A percentile compares a stretch with the other conserved stretches of the same genome.
These are phyloP conservation scores for Caloboletus firmus DNA, from an alignment of 1,284 basidiomycete genomes.

Conservation along the genomic window DNA sequence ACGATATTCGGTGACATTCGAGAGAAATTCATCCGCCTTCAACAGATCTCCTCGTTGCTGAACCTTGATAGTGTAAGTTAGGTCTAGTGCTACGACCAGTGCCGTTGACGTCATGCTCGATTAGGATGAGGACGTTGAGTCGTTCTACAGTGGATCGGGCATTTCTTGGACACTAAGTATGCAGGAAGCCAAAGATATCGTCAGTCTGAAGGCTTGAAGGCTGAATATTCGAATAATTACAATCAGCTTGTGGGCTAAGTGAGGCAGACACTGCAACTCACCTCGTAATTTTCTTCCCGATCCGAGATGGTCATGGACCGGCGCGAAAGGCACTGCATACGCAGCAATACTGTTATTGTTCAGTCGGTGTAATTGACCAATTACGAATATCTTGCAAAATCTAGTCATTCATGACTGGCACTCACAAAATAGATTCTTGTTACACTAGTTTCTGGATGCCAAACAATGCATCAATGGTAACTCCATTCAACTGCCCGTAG, in stretches of 20 bases:
- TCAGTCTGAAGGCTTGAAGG: slow-evolving; percentile 56
- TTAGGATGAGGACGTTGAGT: slow-evolving; percentile 88
- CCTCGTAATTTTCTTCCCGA: not conserved
- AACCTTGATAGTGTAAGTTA: slow-evolving; percentile 83
- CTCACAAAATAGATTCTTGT: not conserved
- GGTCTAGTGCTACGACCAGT: not conserved
- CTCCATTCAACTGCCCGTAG: not conserved
- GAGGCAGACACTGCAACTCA: not conserved
- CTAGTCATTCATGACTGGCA: not conserved
- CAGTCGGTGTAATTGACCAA: not conserved
- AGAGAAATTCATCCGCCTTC: slow-evolving; percentile 89
- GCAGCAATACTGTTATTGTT: not conserved
- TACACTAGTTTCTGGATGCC: not conserved
- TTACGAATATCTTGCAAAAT: not conserved
- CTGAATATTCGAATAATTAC: not conserved
- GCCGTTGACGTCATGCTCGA: slow-evolving; percentile 6
- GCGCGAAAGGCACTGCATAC: not conserved
- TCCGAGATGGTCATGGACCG: not conserved
- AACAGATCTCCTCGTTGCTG: slow-evolving; percentile 90
- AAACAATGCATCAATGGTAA: not conserved
- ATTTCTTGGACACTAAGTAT: slow-evolving; percentile 84
- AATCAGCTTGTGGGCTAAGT: not conserved
- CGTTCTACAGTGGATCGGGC: slow-evolving; percentile 91
- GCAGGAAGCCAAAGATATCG: slow-evolving; percentile 75
- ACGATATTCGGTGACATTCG: slow-evolving; percentile 84